Evolutionary conservation across 768 basidiomycete genomes (phyloP).

Genomic region (Kockovaella imperatae): DNA sequence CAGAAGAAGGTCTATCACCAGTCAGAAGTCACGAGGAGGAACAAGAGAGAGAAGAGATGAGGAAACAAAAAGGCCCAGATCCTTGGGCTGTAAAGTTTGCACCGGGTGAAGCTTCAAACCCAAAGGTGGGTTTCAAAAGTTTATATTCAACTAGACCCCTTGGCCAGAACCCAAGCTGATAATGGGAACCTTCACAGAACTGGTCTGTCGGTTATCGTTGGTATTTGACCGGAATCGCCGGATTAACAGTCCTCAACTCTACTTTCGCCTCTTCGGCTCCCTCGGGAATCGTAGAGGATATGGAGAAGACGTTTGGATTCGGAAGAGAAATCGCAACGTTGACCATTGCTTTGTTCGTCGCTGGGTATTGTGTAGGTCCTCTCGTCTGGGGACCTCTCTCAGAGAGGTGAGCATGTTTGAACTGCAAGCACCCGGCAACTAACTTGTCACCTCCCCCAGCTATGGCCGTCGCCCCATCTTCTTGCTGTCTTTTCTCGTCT

Average conservation of each 20-base stretch:
- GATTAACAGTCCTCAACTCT: conserved; percentile 40
- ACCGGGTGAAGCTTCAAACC: conserved; percentile 39
- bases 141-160: background rate
- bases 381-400: conserved; percentile 43
- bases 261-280: conserved; percentile 43
- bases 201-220: conserved; percentile 39
- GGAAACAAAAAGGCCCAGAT: conserved; percentile 30
- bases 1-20: conserved; percentile 27
- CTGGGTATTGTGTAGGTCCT: conserved; percentile 43
- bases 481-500: conserved; percentile 12
- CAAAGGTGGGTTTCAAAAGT: conserved; percentile 22
- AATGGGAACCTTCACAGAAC: conserved; percentile 21
- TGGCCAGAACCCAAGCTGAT: conserved; percentile 1
- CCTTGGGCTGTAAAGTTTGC: conserved; percentile 39
- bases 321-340: conserved; percentile 37
- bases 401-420: no score
- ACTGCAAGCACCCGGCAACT: no score
- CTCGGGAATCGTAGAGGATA: conserved; percentile 34
- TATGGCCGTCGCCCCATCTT: no score
- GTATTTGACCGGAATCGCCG: conserved; percentile 37
- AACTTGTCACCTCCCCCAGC: no score
- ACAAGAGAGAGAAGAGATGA: conserved; percentile 19
- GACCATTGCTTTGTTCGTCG: conserved; percentile 40
- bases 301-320: conserved; percentile 33
- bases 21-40: conserved; percentile 31